Conservation (phyloP, 768 basidiomycete species). For the Glaciozyma antarctica region DNA sequence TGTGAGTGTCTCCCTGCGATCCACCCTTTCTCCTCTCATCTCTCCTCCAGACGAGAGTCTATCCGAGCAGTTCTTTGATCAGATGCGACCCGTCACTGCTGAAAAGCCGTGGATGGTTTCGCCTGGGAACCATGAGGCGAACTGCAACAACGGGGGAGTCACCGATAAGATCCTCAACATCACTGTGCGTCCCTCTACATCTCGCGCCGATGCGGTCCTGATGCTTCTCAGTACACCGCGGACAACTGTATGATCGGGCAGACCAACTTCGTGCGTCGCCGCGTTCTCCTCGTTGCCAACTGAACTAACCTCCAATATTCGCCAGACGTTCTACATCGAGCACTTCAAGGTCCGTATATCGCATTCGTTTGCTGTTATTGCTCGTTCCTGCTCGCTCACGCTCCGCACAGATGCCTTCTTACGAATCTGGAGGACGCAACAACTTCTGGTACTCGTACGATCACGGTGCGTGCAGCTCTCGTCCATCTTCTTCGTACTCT, state of each 20-base stretch:
- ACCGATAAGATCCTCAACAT: constrained; percentile 10
- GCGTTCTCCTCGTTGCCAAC: background rate
- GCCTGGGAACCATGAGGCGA: constrained; percentile 37
- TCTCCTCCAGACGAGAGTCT: constrained; percentile 13
- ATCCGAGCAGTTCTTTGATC: constrained; percentile 30
- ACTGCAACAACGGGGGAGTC: constrained; percentile 25
- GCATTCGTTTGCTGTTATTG: too few relatives aligned
- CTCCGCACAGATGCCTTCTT: constrained; percentile 24
- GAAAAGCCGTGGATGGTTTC: constrained; percentile 35
- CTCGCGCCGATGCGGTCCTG: too few relatives aligned
- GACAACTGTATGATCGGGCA: constrained; percentile 15
- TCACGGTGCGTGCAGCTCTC: background rate
- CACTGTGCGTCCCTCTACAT: background rate
- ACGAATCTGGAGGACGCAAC: constrained; percentile 25
- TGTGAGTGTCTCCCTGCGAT: background rate
- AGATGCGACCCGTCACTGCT: constrained; percentile 29
- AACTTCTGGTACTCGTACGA: constrained; percentile 25
- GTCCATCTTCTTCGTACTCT: background rate
- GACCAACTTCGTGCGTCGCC: constrained; percentile 1
- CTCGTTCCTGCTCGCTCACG: too few relatives aligned
- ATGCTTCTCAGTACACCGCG: constrained; percentile 3
- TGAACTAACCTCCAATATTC: background rate
- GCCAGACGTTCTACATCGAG: constrained; percentile 31
- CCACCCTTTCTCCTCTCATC: background rate
- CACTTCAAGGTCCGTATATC: constrained; percentile 14